These are phyloP conservation scores for Coprinellus aureogranulatus DNA, from an alignment of 768 basidiomycete species.

Conservation along the genomic window DNA sequence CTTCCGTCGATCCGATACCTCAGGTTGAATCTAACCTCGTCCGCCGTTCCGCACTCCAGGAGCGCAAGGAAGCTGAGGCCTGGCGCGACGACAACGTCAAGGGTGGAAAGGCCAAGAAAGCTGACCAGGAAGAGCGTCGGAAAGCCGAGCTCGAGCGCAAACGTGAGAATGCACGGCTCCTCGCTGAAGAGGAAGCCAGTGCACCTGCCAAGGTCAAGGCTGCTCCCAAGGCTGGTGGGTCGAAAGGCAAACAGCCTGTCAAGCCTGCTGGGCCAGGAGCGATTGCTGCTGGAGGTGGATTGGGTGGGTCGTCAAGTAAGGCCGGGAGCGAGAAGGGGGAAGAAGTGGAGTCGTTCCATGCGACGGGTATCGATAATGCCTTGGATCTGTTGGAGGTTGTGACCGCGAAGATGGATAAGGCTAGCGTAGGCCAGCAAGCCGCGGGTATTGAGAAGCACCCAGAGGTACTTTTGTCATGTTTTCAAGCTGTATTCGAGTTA, in stretches of 20 bases:
- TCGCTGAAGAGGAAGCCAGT: slow-evolving; percentile 84
- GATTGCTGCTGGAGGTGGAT: slow-evolving; percentile 69
- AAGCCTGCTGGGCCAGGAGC: slow-evolving; percentile 84
- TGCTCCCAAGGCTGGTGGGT: slow-evolving; percentile 64
- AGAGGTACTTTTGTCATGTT: slow-evolving; percentile 61
- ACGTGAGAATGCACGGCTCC: slow-evolving; percentile 77
- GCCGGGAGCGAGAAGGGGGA: slow-evolving; percentile 30
- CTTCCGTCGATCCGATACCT: slow-evolving; percentile 6
- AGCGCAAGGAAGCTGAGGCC: slow-evolving; percentile 62
- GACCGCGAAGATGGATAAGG: slow-evolving; percentile 91
- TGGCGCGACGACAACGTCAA: slow-evolving; percentile 69
- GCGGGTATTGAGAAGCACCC: slow-evolving; percentile 88
- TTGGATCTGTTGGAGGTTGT: slow-evolving; percentile 86
- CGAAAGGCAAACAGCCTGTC: slow-evolving; percentile 38
- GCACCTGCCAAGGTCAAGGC: slow-evolving; percentile 57
- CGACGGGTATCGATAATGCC: slow-evolving; percentile 89
- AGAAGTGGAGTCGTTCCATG: slow-evolving; percentile 67
- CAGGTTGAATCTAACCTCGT: background rate
- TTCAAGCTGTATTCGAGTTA: slow-evolving; percentile 8
- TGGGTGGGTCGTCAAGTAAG: slow-evolving; percentile 22
- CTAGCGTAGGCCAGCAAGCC: slow-evolving; percentile 83
- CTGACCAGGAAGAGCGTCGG: slow-evolving; percentile 79
- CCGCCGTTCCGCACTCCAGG: slow-evolving; percentile 40
- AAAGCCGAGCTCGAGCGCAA: slow-evolving; percentile 80
- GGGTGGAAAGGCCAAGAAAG: slow-evolving; percentile 56